Evolutionary conservation across 768 basidiomycete species (phyloP).

Genomic region (Sarcodon sp.): DNA sequence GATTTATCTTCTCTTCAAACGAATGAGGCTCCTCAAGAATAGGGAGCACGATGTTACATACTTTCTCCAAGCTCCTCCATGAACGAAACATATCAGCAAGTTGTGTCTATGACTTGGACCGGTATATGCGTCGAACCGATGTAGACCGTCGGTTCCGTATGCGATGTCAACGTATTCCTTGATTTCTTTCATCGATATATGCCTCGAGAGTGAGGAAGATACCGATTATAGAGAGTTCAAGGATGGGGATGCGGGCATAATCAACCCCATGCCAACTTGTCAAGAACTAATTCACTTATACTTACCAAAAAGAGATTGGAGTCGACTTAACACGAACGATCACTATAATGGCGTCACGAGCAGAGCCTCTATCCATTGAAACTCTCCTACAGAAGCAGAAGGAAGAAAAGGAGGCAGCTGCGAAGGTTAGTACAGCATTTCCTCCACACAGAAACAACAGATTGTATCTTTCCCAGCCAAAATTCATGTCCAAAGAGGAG

Average conservation of each 20-base stretch:
- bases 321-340: neutral
- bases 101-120: neutral
- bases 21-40: neutral
- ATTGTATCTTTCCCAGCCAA: conserved; percentile 44
- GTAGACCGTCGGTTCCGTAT: neutral
- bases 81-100: conserved; percentile 52
- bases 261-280: neutral
- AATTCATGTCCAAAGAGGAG: conserved; percentile 88
- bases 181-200: no score
- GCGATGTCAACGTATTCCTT: neutral
- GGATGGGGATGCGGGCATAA: no score
- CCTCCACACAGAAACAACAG: neutral
- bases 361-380: conserved; percentile 83
- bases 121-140: neutral
- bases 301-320: no score
- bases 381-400: conserved; percentile 77
- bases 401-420: conserved; percentile 77
- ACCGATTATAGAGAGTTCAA: no score
- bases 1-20: conserved; percentile 57
- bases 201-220: no score
- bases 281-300: neutral
- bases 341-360: conserved; percentile 29
- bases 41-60: conserved; percentile 22
- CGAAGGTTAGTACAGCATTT: conserved; percentile 47
- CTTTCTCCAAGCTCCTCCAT: conserved; percentile 80